Conservation (phyloP, 768 basidiomycete species). For the Lentinus tigrinus region DNA sequence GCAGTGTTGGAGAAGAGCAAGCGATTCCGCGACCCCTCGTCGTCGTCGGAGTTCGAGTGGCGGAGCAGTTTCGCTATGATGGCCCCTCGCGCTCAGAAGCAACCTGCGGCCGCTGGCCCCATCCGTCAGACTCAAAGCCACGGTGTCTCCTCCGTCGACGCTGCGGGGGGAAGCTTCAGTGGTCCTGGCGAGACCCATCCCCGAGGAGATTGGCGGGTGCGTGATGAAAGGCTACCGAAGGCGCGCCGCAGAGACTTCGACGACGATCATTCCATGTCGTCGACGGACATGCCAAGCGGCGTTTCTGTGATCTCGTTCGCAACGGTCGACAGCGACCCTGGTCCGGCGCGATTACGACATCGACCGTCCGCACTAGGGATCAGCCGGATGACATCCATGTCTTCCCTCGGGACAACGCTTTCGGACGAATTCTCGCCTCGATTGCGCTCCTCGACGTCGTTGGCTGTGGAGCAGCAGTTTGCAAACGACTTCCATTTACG, state of each 20-base stretch:
- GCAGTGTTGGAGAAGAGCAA: slow-evolving; percentile 91
- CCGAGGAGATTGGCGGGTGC: slow-evolving; percentile 41
- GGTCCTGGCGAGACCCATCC: slow-evolving; percentile 13
- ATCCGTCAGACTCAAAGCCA: slow-evolving; percentile 57
- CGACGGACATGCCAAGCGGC: slow-evolving; percentile 79
- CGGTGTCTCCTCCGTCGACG: slow-evolving; percentile 48
- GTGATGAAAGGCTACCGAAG: slow-evolving; percentile 69
- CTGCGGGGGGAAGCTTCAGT: slow-evolving; percentile 59
- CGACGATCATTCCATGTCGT: slow-evolving; percentile 90
- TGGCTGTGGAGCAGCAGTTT: slow-evolving; percentile 73
- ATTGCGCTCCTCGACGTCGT: slow-evolving; percentile 76
- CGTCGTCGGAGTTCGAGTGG: slow-evolving; percentile 35
- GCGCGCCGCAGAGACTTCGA: slow-evolving; percentile 81
- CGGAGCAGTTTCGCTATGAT: slow-evolving; percentile 33
- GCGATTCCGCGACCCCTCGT: slow-evolving; percentile 58
- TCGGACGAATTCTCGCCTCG: slow-evolving; percentile 69
- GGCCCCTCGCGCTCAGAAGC: slow-evolving; percentile 35
- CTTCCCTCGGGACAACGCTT: slow-evolving; percentile 71
- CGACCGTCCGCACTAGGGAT: slow-evolving; percentile 64
- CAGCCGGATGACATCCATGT: slow-evolving; percentile 73
- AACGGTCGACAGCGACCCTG: slow-evolving; percentile 85
- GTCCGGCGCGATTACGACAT: slow-evolving; percentile 64
- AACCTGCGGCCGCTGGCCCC: slow-evolving; percentile 55
- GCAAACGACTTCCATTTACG: slow-evolving; percentile 72
- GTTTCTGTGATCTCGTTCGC: slow-evolving; percentile 80